These are phyloP conservation scores for Drechmeria coniospora DNA, from an alignment of 2,329 filamentous ascomycete genomes.

Conservation along the genomic window DNA sequence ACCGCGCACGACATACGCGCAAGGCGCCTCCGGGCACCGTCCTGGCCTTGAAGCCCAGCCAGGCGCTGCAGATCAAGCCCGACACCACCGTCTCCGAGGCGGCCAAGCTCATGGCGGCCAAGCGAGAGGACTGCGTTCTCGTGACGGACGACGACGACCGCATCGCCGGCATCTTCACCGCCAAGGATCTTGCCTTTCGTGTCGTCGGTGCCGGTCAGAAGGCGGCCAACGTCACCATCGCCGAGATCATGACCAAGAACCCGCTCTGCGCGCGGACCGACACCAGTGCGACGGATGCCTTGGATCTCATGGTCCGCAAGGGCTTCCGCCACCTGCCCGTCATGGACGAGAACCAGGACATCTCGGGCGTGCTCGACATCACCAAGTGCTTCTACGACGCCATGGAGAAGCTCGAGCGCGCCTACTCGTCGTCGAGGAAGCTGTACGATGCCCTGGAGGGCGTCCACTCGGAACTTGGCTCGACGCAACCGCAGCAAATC, in stretches of 20 bases:
- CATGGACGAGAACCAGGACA: slow-evolving; percentile 99
- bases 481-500: slow-evolving; percentile 93
- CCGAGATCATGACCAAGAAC: slow-evolving; percentile 99
- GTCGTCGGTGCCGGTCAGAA: slow-evolving; percentile 87
- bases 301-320: slow-evolving; percentile 96
- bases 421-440: slow-evolving; percentile 95
- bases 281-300: slow-evolving; percentile 90
- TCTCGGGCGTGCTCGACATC: slow-evolving; percentile 93
- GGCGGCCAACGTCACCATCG: slow-evolving; percentile 78
- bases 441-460: slow-evolving; percentile 95
- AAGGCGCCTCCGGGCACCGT: slow-evolving; percentile 95
- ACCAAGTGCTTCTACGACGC: slow-evolving; percentile 99
- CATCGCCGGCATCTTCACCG: slow-evolving; percentile 97
- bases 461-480: slow-evolving; percentile 90
- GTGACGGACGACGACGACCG: slow-evolving; percentile 97
- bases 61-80: slow-evolving; percentile 94
- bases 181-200: slow-evolving; percentile 94
- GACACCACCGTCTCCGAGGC: slow-evolving; percentile 87
- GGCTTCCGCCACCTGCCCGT: slow-evolving; percentile 95
- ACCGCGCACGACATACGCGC: slow-evolving; percentile 67
- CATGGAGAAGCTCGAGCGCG: slow-evolving; percentile 98
- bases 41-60: slow-evolving; percentile 85
- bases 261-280: slow-evolving; percentile 93
- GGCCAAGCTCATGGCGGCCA: slow-evolving; percentile 96
- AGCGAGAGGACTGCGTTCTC: slow-evolving; percentile 92